Base-by-base conservation (phyloP, 148 eudicot species). In the Pouteria glomerata region DNA sequence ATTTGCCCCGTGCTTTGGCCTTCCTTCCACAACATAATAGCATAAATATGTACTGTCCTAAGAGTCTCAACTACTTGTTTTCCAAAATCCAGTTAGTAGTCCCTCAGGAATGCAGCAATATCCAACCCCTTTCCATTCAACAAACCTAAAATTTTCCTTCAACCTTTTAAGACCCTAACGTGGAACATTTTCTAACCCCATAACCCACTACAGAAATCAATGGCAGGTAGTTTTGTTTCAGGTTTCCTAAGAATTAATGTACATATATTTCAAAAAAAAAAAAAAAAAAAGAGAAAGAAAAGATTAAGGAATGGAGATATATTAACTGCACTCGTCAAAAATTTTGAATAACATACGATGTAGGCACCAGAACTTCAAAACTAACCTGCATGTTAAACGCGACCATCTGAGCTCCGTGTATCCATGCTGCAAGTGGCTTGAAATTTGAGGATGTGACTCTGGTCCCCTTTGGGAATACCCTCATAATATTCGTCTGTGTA, bases 351-450 rank as follows among this genome's bases (percentile, higher is more conserved):
- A 66, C 35, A 48, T 29, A 48, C 48, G 16, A 24, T 27, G 21
- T 21, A 1, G 37, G 63, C 19, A 30, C 27, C 71, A 70, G 45
- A 53, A 33, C 37, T 23, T 37, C 23, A 57, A 69, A 47, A 57
- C 76, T 23, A 73, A 87, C 91, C 86, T 87, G n/a, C n/a, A n/a
- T n/a, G n/a, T n/a, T n/a, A n/a, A n/a, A n/a, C n/a, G n/a, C n/a
- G n/a, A n/a, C n/a, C 91, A 87, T 85, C 68, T 87, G 91, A 74
- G 91, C 88, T 48, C 91, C 91, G 68, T 87, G 88, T 69, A 75
- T 80, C 91, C 91, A 87, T 29, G 82, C 88, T 57, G 76, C 75
- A 58, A 85, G 68, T 3, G 91, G 91, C 80, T 80, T 72, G 65
- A 76, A 87, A 52, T 87, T 87, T 53, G 88, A 85, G 57, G 91